Evolutionary conservation across 2,329 filamentous ascomycete genomes (phyloP).

Genomic region (Cladophialophora immunda): DNA sequence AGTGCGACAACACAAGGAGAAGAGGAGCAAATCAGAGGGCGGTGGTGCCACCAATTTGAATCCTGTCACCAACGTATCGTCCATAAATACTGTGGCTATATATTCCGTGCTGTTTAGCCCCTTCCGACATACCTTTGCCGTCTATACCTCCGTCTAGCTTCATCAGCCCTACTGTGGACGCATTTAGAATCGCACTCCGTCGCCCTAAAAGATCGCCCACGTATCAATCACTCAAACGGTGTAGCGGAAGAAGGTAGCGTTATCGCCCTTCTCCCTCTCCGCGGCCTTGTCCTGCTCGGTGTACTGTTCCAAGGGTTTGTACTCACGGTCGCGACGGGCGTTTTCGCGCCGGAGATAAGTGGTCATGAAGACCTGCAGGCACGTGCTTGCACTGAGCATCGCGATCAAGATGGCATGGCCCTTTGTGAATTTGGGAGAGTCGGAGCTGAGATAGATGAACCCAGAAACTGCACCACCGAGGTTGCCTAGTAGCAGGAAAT

Average conservation of each 20-base stretch:
- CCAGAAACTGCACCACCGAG: constrained; percentile 42
- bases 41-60: not conserved
- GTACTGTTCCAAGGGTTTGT: constrained; percentile 29
- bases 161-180: not conserved
- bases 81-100: not conserved
- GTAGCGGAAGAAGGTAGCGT: constrained; percentile 38
- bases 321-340: constrained; percentile 31
- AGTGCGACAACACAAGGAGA: not conserved
- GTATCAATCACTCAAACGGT: constrained; percentile 17
- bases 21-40: not conserved
- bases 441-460: constrained; percentile 75
- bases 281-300: constrained; percentile 30
- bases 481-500: constrained; percentile 52
- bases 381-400: constrained; percentile 76
- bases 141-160: not conserved
- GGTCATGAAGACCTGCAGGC: constrained; percentile 59
- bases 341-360: constrained; percentile 38
- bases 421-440: constrained; percentile 63
- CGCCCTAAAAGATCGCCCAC: not conserved
- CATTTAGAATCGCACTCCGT: too few relatives aligned
- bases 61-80: not conserved
- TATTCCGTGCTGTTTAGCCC: not conserved
- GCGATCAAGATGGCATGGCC: constrained; percentile 77
- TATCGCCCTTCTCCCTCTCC: constrained; percentile 34
- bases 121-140: not conserved